Evolutionary conservation across 805 yeast species (phyloP).

Genomic region (Lachancea dasiensis): DNA sequence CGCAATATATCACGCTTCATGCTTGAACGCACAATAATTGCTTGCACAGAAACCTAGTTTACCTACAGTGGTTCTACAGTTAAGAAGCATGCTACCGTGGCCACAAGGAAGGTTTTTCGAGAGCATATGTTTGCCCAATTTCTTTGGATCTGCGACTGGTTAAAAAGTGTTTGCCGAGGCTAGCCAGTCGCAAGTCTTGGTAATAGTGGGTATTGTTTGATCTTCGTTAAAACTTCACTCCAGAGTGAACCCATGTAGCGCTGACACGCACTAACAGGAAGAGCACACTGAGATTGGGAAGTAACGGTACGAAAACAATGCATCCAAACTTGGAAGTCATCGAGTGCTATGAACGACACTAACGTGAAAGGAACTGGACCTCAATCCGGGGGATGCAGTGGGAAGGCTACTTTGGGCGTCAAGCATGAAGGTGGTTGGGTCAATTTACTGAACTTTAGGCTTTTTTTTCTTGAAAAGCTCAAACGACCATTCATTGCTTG

Average conservation of each 20-base stretch:
- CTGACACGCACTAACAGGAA: conserved; percentile 6
- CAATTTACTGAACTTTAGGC: too few species aligned
- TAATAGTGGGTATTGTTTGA: conserved; percentile 3
- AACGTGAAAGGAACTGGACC: too few species aligned
- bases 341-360: not conserved
- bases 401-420: too few species aligned
- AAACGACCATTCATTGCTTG: too few species aligned
- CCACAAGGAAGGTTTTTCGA: too few species aligned
- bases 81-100: too few species aligned
- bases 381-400: too few species aligned
- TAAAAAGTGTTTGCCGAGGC: conserved; percentile 1
- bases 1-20: not conserved
- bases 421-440: too few species aligned
- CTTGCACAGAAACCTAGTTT: too few species aligned
- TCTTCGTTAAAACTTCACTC: not conserved
- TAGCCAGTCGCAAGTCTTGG: conserved; percentile 6
- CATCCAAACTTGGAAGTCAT: conserved; percentile 3
- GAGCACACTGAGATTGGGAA: conserved; percentile 1
- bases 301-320: not conserved
- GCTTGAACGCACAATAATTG: conserved; percentile 3
- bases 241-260: conserved; percentile 4
- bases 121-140: not conserved
- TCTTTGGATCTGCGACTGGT: conserved; percentile 4
- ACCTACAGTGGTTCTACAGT: too few species aligned
- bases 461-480: too few species aligned